A percentile compares a stretch with the other conserved stretches of the same genome.
These are phyloP conservation scores for Pisolithus tinctorius DNA, from an alignment of 768 basidiomycete species.

Conservation along the genomic window DNA sequence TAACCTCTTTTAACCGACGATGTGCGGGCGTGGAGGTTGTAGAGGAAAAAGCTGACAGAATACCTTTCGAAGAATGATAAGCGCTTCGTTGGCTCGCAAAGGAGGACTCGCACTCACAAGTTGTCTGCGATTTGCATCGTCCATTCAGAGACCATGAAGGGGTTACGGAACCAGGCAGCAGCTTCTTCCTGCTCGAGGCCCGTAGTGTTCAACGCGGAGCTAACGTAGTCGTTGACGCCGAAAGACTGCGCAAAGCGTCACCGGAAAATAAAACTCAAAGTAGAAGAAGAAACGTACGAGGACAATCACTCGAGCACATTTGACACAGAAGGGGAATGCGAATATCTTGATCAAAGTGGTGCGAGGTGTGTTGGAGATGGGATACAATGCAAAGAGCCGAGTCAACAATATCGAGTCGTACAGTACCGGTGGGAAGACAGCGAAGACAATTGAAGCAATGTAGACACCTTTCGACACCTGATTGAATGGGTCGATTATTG, in stretches of 20 bases:
- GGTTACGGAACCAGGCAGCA: not conserved
- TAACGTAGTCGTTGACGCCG: not conserved
- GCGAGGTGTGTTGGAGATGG: conserved; percentile 13
- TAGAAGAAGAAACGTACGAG: conserved; percentile 2
- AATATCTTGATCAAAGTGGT: conserved; percentile 17
- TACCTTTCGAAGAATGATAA: conserved; percentile 11
- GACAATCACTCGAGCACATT: conserved; percentile 24
- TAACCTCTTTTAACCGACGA: not conserved
- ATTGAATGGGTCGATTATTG: conserved; percentile 12
- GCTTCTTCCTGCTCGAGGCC: not conserved
- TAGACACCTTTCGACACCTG: conserved; percentile 12
- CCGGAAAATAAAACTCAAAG: not conserved
- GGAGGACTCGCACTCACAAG: conserved; percentile 16
- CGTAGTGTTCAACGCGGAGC: not conserved
- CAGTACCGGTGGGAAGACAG: conserved; percentile 26
- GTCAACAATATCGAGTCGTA: conserved; percentile 33
- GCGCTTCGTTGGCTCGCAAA: too few relatives aligned
- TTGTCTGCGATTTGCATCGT: conserved; percentile 30
- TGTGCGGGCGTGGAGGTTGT: conserved; percentile 12
- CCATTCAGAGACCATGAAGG: conserved; percentile 26
- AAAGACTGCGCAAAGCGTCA: not conserved
- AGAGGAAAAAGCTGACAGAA: conserved; percentile 23
- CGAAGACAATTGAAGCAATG: conserved; percentile 17
- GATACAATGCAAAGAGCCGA: conserved; percentile 31
- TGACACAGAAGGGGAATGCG: conserved; percentile 23